These are phyloP conservation scores for Elsinoe perseae DNA, from an alignment of 2,329 filamentous ascomycete species.

Conservation along the genomic window DNA sequence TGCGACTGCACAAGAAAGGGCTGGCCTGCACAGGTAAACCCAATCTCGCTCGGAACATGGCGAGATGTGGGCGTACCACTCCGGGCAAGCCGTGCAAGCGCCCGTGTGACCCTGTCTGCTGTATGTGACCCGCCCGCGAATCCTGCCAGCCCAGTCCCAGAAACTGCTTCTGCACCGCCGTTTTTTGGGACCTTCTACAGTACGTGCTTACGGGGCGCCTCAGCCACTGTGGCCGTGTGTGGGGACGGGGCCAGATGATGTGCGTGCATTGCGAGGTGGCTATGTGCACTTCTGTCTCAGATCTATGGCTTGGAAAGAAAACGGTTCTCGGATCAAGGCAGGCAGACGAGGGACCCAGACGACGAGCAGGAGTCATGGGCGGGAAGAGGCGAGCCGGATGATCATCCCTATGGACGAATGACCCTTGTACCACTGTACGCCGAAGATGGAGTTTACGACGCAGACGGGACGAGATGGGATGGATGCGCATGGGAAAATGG, in stretches of 20 bases:
- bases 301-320: neutral
- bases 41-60: conserved; percentile 2
- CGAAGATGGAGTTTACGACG: no score
- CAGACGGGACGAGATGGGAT: neutral
- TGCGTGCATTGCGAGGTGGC: neutral
- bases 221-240: no score
- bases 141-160: no score
- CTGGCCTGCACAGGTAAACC: neutral
- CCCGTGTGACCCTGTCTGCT: neutral
- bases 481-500: neutral
- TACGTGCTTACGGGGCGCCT: no score
- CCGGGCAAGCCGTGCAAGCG: neutral
- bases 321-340: neutral
- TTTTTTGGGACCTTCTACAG: no score
- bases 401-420: neutral
- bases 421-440: neutral
- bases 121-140: neutral
- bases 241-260: neutral
- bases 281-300: neutral
- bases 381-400: neutral
- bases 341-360: neutral
- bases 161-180: neutral
- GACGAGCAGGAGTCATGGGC: neutral
- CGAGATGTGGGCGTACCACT: neutral
- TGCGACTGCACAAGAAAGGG: neutral